These are phyloP conservation scores for Xylaria sp. DNA, from an alignment of 2,329 filamentous ascomycete genomes.

Conservation along the genomic window DNA sequence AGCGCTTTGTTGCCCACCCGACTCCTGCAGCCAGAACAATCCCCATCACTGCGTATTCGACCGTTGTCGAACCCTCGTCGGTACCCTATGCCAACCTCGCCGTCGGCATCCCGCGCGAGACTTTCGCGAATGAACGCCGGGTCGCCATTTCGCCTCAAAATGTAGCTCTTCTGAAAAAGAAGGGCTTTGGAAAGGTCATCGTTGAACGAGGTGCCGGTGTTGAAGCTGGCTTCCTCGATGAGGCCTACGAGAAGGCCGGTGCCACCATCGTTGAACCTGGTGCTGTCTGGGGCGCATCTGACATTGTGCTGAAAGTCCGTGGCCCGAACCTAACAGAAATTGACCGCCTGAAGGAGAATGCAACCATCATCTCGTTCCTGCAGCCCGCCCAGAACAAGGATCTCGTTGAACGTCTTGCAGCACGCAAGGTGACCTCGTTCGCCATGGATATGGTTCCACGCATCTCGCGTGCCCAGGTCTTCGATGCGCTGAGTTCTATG, in stretches of 20 bases:
- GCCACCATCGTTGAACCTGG: constrained; percentile 78
- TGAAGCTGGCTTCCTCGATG: constrained; percentile 80
- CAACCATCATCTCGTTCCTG: constrained; percentile 84
- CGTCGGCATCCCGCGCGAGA: constrained; percentile 83
- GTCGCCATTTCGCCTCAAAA: constrained; percentile 89
- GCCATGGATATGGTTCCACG: constrained; percentile 95
- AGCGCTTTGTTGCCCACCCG: constrained; percentile 36
- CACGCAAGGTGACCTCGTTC: constrained; percentile 78
- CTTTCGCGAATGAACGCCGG: constrained; percentile 80
- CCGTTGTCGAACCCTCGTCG: constrained; percentile 54
- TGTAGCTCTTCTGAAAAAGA: constrained; percentile 83
- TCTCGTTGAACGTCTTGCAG: constrained; percentile 77
- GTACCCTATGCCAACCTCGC: constrained; percentile 77
- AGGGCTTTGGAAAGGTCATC: constrained; percentile 81
- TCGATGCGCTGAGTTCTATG: constrained; percentile 91
- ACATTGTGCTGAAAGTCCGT: constrained; percentile 88
- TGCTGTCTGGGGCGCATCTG: constrained; percentile 77
- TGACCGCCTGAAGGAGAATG: constrained; percentile 72
- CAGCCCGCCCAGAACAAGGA: constrained; percentile 84
- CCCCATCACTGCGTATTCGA: constrained; percentile 48
- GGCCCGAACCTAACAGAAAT: constrained; percentile 78
- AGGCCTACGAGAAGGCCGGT: constrained; percentile 80
- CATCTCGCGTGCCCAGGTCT: constrained; percentile 88
- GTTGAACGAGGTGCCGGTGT: constrained; percentile 84
- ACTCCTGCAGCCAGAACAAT: constrained; percentile 42